phyloP scores from a whole-genome alignment of 2,329 filamentous ascomycete species.

The Paradendryphiella salina region DNA sequence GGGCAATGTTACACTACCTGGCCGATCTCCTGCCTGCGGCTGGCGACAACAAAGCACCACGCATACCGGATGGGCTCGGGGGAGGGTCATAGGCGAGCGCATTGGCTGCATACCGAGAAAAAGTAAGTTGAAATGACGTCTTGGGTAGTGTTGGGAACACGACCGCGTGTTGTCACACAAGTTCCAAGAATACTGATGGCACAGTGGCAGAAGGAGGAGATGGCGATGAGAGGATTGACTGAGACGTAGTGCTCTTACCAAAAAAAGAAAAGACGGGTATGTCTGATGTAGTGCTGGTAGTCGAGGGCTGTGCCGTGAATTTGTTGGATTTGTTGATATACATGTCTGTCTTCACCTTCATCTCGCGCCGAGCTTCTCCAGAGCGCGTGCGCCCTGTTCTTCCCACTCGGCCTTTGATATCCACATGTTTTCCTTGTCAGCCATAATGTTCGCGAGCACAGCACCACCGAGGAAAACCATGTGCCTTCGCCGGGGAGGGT shows the following conservation, averaged over 20 bases:
- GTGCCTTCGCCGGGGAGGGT: conserved; percentile 91
- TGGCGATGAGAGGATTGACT: neutral
- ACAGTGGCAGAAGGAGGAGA: conserved; percentile 1
- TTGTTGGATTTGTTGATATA: conserved; percentile 17
- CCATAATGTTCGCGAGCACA: conserved; percentile 97
- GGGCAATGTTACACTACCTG: conserved; percentile 12
- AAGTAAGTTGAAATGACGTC: neutral
- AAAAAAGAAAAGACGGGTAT: neutral
- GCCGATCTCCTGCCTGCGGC: conserved; percentile 29
- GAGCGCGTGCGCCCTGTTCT: conserved; percentile 79
- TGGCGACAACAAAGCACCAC: conserved; percentile 7
- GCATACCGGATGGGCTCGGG: conserved; percentile 15
- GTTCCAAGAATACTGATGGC: neutral
- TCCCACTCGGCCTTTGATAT: conserved; percentile 96
- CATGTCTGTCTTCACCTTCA: conserved; percentile 45
- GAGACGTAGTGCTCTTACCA: conserved; percentile 9
- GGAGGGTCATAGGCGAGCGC: neutral
- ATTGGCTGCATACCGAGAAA: neutral
- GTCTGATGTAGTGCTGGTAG: neutral
- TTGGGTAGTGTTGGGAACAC: neutral
- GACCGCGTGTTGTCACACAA: neutral
- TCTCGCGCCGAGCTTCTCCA: conserved; percentile 93
- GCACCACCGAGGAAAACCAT: conserved; percentile 99
- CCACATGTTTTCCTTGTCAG: conserved; percentile 99
- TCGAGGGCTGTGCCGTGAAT: neutral